Percentiles rank a stretch among this genome's conserved stretches.
These are phyloP conservation scores for Colletotrichum costaricense DNA, from an alignment of 2,329 filamentous ascomycete species.

Conservation along the genomic window DNA sequence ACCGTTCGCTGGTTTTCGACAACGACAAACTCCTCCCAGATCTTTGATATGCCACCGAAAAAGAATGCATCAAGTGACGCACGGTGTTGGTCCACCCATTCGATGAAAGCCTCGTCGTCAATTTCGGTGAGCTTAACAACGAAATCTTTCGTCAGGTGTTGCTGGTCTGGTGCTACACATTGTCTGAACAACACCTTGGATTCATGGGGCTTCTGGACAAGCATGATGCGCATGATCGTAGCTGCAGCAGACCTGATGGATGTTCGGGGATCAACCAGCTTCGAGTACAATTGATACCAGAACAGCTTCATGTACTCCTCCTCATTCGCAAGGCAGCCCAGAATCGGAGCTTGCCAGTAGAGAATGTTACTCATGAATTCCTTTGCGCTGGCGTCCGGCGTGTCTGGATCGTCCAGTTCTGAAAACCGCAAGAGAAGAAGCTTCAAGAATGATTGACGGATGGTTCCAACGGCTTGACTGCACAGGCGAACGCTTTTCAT, in stretches of 20 bases:
- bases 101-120: slow-evolving; percentile 88
- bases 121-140: slow-evolving; percentile 85
- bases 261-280: slow-evolving; percentile 78
- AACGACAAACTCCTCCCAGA: slow-evolving; percentile 89
- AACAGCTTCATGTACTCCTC: slow-evolving; percentile 86
- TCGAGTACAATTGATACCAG: slow-evolving; percentile 93
- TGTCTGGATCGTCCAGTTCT: slow-evolving; percentile 77
- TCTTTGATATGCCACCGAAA: slow-evolving; percentile 80
- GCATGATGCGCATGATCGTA: slow-evolving; percentile 88
- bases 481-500: slow-evolving; percentile 94
- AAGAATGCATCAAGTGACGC: slow-evolving; percentile 85
- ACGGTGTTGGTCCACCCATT: slow-evolving; percentile 88
- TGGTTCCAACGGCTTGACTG: slow-evolving; percentile 80
- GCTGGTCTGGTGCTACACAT: slow-evolving; percentile 76
- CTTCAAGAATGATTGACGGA: slow-evolving; percentile 82
- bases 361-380: slow-evolving; percentile 85
- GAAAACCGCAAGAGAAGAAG: slow-evolving; percentile 85
- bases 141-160: slow-evolving; percentile 79
- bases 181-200: slow-evolving; percentile 79
- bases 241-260: slow-evolving; percentile 80
- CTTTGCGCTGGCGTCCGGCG: slow-evolving; percentile 70
- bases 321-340: slow-evolving; percentile 81
- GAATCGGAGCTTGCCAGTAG: slow-evolving; percentile 95
- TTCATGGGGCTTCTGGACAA: slow-evolving; percentile 93
- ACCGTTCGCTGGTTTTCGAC: slow-evolving; percentile 84